Evolutionary conservation across 2,329 filamentous ascomycete species (phyloP).

Genomic region (Aureobasidium vineae): DNA sequence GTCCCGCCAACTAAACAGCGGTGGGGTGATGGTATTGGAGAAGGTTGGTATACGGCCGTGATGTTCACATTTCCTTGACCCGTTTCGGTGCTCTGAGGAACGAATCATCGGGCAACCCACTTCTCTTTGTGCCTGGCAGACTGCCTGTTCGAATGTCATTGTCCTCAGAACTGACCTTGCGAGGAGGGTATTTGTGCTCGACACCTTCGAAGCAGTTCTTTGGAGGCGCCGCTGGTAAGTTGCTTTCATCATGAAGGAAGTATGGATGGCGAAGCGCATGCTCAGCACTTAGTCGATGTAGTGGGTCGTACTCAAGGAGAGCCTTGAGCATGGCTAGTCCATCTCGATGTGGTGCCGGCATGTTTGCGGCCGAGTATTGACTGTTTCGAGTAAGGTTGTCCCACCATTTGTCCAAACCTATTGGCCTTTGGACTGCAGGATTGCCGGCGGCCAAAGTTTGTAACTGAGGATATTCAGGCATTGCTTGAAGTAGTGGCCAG

Average conservation of each 20-base stretch:
- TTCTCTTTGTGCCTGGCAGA: conserved; percentile 86
- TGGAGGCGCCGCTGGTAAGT: conserved; percentile 44
- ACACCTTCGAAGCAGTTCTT: conserved; percentile 90
- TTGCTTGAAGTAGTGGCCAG: conserved; percentile 79
- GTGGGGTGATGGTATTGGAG: not conserved
- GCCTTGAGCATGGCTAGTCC: conserved; percentile 72
- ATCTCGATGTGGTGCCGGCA: conserved; percentile 59
- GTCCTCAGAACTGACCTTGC: conserved; percentile 89
- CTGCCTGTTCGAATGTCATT: conserved; percentile 93
- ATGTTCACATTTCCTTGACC: conserved; percentile 47
- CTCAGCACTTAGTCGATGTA: conserved; percentile 81
- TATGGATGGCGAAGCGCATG: conserved; percentile 89
- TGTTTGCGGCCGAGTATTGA: conserved; percentile 43
- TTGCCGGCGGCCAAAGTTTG: conserved; percentile 45
- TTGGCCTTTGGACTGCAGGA: conserved; percentile 52
- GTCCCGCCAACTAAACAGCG: not conserved
- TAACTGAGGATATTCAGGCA: conserved; percentile 71
- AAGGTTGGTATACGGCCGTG: not conserved
- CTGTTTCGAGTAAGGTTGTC: conserved; percentile 49
- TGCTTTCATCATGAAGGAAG: conserved; percentile 56
- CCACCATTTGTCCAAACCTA: conserved; percentile 67
- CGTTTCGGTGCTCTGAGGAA: conserved; percentile 60
- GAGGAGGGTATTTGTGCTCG: conserved; percentile 82
- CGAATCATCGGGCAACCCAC: conserved; percentile 77
- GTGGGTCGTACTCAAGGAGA: conserved; percentile 88